Evolutionary conservation across 164 flowering plant genomes (phyloP).

Genomic region (Saururus chinensis): DNA sequence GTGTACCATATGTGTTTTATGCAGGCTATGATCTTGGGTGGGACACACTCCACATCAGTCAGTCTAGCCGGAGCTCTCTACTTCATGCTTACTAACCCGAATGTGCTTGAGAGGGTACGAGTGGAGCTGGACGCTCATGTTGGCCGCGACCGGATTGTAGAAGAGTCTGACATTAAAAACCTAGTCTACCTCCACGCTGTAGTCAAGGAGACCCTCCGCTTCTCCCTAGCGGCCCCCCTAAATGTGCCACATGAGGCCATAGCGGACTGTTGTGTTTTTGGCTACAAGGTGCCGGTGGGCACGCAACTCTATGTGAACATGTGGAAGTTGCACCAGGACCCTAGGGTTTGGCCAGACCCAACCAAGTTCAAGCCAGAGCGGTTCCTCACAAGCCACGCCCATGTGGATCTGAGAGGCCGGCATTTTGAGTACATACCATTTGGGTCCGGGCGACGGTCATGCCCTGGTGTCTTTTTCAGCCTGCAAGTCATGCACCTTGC

Average conservation of each 20-base stretch:
- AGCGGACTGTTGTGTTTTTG: background rate
- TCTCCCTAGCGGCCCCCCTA: background rate
- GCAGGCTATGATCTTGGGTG: conserved; percentile 5
- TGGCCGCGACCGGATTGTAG: conserved; percentile 5
- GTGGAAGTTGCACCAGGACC: conserved; percentile 9
- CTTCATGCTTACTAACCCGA: conserved; percentile 17
- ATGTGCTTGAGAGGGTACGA: background rate
- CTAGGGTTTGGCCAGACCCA: conserved; percentile 6
- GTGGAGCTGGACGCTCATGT: conserved; percentile 7
- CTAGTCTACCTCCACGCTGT: conserved; percentile 9
- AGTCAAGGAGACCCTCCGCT: conserved; percentile 6
- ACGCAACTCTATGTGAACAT: conserved; percentile 4
- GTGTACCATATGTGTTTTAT: too few species aligned
- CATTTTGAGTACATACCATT: conserved; percentile 59
- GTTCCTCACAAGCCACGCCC: conserved; percentile 2
- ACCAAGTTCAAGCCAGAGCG: conserved; percentile 8
- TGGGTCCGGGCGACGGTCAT: conserved; percentile 67
- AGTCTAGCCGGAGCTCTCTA: conserved; percentile 20
- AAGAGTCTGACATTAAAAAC: conserved; percentile 1
- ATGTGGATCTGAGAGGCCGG: conserved; percentile 30
- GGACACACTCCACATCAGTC: conserved; percentile 12
- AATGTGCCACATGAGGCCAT: background rate
- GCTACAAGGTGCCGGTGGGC: background rate
- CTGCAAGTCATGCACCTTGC: conserved; percentile 35
- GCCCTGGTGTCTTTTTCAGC: conserved; percentile 57